Percentiles rank a stretch among this genome's conserved stretches.
Evolutionary conservation across 306 rosid genomes (phyloP).

Genomic region (Vigna nakashimae): DNA sequence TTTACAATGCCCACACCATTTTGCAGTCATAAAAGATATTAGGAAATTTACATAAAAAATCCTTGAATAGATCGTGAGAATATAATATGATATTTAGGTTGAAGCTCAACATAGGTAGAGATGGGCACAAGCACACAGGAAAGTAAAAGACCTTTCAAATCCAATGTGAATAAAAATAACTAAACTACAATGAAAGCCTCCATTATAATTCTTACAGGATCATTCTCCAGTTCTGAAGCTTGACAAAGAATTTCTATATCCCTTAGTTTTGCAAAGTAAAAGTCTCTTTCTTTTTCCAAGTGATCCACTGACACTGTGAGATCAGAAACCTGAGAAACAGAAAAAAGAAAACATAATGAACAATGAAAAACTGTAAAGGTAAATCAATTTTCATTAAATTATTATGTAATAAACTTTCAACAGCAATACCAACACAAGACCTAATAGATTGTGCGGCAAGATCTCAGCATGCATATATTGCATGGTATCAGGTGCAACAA

Average conservation of each 20-base stretch:
- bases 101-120: conserved; percentile 2
- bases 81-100: neutral
- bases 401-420: conserved; percentile 15
- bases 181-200: conserved; percentile 24
- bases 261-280: conserved; percentile 92
- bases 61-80: conserved; percentile 22
- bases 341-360: conserved; percentile 32
- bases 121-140: neutral
- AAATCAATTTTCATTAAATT: conserved; percentile 21
- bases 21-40: conserved; percentile 19
- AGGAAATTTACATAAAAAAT: neutral
- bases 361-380: conserved; percentile 7
- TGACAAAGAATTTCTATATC: conserved; percentile 96
- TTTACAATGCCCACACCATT: neutral
- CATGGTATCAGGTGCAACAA: neutral
- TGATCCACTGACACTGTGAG: conserved; percentile 87
- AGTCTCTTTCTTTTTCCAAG: conserved; percentile 96
- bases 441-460: conserved; percentile 6
- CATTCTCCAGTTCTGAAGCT: conserved; percentile 69
- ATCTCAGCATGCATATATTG: neutral
- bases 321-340: conserved; percentile 71
- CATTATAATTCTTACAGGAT: conserved; percentile 73
- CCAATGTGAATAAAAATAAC: conserved; percentile 1
- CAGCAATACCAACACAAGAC: conserved; percentile 14
- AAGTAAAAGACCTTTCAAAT: conserved; percentile 5